Evolutionary conservation across 1,284 basidiomycete species (phyloP).

Genomic region (Cryptococcus deneoformans): DNA sequence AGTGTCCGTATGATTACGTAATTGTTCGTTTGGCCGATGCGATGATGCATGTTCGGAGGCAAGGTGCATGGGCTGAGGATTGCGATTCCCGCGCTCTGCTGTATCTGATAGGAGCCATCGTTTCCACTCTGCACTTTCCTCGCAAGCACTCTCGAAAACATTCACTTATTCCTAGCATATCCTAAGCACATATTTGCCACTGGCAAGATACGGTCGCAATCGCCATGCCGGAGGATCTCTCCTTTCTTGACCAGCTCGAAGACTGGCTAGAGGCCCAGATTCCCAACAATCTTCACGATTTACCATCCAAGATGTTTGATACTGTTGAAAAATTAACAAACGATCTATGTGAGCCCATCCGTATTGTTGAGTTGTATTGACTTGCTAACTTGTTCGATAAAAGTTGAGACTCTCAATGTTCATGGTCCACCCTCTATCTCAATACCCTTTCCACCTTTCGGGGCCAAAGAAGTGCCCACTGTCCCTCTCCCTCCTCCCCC

Average conservation of each 20-base stretch:
- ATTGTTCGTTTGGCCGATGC: no score
- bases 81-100: no score
- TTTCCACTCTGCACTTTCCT: no score
- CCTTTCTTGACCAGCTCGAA: conserved; percentile 46
- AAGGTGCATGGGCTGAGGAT: no score
- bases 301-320: conserved; percentile 45
- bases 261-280: conserved; percentile 47
- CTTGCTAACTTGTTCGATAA: not conserved
- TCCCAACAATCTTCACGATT: conserved; percentile 42
- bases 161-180: no score
- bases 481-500: conserved; percentile 34
- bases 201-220: no score
- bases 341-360: conserved; percentile 39
- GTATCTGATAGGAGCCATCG: no score
- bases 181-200: no score
- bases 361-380: not conserved
- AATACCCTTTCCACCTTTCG: conserved; percentile 46
- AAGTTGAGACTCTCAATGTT: conserved; percentile 46
- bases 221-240: conserved; percentile 36
- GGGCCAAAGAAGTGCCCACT: conserved; percentile 26
- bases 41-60: no score
- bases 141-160: no score
- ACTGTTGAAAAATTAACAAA: conserved; percentile 44
- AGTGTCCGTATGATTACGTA: no score
- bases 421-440: conserved; percentile 45